Conservation (phyloP, 192 early-diverging fungal genomes). For the Rhizophlyctis rosea region DNA sequence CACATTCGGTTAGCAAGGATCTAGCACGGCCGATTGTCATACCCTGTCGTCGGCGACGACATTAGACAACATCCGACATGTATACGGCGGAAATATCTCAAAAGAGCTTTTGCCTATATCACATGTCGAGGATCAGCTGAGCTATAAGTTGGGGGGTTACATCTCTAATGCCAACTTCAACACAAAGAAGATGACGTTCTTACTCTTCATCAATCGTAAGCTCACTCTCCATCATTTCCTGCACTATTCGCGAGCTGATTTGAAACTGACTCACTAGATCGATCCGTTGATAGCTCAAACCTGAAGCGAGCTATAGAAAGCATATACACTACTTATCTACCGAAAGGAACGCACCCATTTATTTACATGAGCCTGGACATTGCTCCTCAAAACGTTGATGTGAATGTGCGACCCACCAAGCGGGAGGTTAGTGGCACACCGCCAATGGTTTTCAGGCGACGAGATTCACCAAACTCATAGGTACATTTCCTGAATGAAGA, state of each 20-base stretch:
- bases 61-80: conserved; percentile 75
- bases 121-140: conserved; percentile 43
- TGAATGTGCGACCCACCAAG: conserved; percentile 98
- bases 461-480: conserved; percentile 24
- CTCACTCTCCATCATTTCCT: background rate
- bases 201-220: conserved; percentile 95
- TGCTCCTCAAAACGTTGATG: conserved; percentile 86
- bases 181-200: conserved; percentile 77
- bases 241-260: background rate
- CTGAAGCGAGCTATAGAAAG: conserved; percentile 80
- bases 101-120: conserved; percentile 72
- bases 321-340: conserved; percentile 75
- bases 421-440: conserved; percentile 55
- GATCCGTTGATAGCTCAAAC: conserved; percentile 77
- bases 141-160: conserved; percentile 69
- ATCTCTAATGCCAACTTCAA: conserved; percentile 88
- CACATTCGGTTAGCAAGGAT: conserved; percentile 47
- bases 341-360: conserved; percentile 87
- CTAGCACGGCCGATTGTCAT: conserved; percentile 73
- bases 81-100: conserved; percentile 80
- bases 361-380: conserved; percentile 88
- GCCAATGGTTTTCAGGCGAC: background rate
- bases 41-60: conserved; percentile 59
- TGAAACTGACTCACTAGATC: conserved; percentile 45
- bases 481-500: conserved; percentile 95